Conservation (phyloP, 352 stramenopile genomes). For the Blastocystis sp. region DNA sequence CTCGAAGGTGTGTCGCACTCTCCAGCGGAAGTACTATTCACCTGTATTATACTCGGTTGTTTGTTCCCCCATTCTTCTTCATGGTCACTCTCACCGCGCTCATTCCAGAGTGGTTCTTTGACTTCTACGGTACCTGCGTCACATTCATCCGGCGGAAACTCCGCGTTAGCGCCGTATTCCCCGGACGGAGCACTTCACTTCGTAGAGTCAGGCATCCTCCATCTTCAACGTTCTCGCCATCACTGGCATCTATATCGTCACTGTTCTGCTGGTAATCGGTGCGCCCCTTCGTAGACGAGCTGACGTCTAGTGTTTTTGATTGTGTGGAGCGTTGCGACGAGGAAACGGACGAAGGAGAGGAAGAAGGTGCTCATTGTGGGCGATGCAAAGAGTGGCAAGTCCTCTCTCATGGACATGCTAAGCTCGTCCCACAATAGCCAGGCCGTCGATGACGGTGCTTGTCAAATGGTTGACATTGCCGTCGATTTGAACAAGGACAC, state of each 20-base stretch:
- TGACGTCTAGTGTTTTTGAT: constrained; percentile 21
- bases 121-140: neutral
- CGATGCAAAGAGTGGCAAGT: constrained; percentile 27
- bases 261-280: constrained; percentile 1
- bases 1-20: constrained; percentile 5
- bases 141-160: constrained; percentile 4
- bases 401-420: constrained; percentile 30
- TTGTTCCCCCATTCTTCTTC: neutral
- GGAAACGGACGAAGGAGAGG: neutral
- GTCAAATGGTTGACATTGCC: neutral
- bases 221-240: neutral
- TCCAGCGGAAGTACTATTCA: constrained; percentile 27
- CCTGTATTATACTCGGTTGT: neutral
- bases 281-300: neutral
- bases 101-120: neutral
- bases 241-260: constrained; percentile 3
- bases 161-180: constrained; percentile 8
- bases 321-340: neutral
- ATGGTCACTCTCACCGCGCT: neutral
- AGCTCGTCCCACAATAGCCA: neutral
- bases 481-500: constrained; percentile 35
- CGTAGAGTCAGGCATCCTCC: constrained; percentile 27
- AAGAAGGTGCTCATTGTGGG: constrained; percentile 20
- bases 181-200: neutral
- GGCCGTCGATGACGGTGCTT: neutral